Evolutionary conservation across 2,329 filamentous ascomycete genomes (phyloP), one percentile per base, ranked within the genome.

Genomic region (Sordariomycetes sp.): DNA sequence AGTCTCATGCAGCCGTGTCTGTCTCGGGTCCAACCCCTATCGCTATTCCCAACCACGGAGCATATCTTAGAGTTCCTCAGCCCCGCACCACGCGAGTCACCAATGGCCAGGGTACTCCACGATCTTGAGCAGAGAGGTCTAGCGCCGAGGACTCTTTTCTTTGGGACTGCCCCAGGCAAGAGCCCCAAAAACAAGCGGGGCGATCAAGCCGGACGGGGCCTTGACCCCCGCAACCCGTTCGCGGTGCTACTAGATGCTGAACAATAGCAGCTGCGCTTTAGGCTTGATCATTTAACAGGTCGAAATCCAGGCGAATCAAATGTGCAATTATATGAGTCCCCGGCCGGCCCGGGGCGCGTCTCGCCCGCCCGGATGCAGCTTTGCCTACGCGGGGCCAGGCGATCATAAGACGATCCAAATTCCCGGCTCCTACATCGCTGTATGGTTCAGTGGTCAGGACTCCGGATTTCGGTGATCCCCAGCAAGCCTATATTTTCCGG

Each of bases 31-130:
- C 61, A 60, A 1, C 12, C 53, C 1, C 46, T 63, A 11, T 40
- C 52, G 3, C 59, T 58, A 1, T 62, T 59, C 24, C 61, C 62
- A 6, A 54, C 53, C 2, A 53, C 61, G n/a, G 46, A 59, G 18
- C 35, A 25, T 5, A 61, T 52, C 16, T 14, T 53, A 34, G 48
- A n/a, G 14, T 56, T 62, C 12, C 37, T 62, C 28, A 50, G 46
- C 14, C 22, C 46, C 6, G 8, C 46, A 11, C 46, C 22, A 24
- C 20, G 46, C 5, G 22, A 50, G 3, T 50, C 46, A 5, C 46
- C 12, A n/a, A 50, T 50, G 46, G 22, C 46, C 10, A 50, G 46
- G 20, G 22, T 50, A 20, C 46, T 24, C 5, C 46, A 20, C 22
- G 46, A 6, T 22, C 46, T 50, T 11, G 46, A 24, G 20, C 46